Base-by-base conservation (phyloP, 2,329 filamentous ascomycete species). In the Lasiodiplodia citricola region DNA sequence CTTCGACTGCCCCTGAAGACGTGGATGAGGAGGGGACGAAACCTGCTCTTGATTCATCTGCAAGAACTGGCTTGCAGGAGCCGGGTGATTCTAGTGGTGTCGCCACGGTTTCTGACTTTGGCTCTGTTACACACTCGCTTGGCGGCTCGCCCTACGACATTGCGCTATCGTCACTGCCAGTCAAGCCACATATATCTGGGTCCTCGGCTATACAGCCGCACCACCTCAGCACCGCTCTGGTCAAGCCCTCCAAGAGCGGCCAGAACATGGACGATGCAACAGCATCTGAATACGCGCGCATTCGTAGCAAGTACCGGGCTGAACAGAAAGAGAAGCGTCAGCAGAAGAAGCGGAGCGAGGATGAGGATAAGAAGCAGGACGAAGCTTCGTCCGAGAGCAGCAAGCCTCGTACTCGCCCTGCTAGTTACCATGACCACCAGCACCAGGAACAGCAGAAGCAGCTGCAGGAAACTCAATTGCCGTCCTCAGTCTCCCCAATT, bases 131-230 rank as follows among this genome's bases (percentile, higher is more conserved):
- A 4, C 73, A 77, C 13, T 75, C 80, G 4, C 75, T 84, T 0
- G 83, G 83, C 25, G 71, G 74, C 23, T 82, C 80, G 13, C 81
- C 82, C 5, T 84, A 83, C 69, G 82, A 84, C 66, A 76, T 80
- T 47, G 80, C 82, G 28, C n/a, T 66, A 7, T 44, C 35, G 4
- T 35, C 51, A 6, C 67, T 70, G 13, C 71, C 68, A n/a, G 69
- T 58, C 28, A 71, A 73, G 60, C 66, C 67, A 11, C 50, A 56
- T 21, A 68, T 75, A 8, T 71, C 72, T 8, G 71, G 73, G 10
- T 64, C 60, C 6, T 54, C 60, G n/a, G 75, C 77, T 18, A 76
- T 75, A 11, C 76, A 80, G 69, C 76, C 79, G 16, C 75, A 80
- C 66, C 79, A 80, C 66, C 71, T 80, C 18, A 76, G 78, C 31